Evolutionary conservation across 352 stramenopile species (phyloP).

Genomic region (Pythium rishiriense): DNA sequence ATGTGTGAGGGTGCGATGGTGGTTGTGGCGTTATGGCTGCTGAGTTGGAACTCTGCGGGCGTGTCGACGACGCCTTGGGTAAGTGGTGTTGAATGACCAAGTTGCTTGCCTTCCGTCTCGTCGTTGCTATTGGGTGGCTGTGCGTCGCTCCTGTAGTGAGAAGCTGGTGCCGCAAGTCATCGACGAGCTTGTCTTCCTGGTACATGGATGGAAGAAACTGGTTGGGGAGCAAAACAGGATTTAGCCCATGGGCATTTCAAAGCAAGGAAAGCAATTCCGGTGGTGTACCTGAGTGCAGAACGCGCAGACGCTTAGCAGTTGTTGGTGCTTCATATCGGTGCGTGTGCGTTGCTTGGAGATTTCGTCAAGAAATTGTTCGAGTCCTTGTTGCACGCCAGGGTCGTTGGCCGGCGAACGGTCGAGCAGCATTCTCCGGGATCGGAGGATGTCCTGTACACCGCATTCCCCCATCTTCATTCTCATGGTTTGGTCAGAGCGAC

Average conservation of each 20-base stretch:
- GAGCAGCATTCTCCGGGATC: slow-evolving; percentile 53
- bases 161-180: slow-evolving; percentile 36
- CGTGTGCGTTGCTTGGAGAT: slow-evolving; percentile 27
- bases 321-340: slow-evolving; percentile 27
- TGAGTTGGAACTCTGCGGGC: neutral
- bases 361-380: slow-evolving; percentile 51
- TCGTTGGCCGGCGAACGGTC: slow-evolving; percentile 37
- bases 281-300: slow-evolving; percentile 42
- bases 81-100: slow-evolving; percentile 66
- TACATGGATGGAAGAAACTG: slow-evolving; percentile 55
- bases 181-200: slow-evolving; percentile 36
- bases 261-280: neutral
- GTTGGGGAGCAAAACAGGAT: neutral
- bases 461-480: neutral
- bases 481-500: too few relatives aligned
- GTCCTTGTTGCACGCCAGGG: slow-evolving; percentile 30
- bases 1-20: slow-evolving; percentile 27
- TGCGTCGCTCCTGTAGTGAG: slow-evolving; percentile 22
- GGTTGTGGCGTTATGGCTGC: neutral
- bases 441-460: slow-evolving; percentile 45
- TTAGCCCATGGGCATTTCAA: neutral
- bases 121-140: slow-evolving; percentile 8
- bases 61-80: slow-evolving; percentile 11
- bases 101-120: slow-evolving; percentile 34
- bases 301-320: slow-evolving; percentile 44